Conservation (phyloP, 2,329 filamentous ascomycete species). For the Waltergamsia citrina region DNA sequence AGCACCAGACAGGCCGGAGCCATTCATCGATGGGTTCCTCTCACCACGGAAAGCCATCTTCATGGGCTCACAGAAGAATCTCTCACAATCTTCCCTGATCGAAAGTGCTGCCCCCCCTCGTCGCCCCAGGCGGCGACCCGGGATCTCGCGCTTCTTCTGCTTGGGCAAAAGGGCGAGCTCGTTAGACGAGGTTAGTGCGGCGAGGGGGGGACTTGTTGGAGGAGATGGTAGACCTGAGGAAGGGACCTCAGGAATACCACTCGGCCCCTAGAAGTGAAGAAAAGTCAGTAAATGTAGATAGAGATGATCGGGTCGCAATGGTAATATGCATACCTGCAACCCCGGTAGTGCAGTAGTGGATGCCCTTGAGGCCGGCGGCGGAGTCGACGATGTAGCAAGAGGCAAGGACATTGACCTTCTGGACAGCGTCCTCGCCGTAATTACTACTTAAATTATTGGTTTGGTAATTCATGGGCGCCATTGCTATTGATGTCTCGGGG, state of each 20-base stretch:
- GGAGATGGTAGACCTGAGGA: slow-evolving; percentile 77
- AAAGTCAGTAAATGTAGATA: slow-evolving; percentile 8
- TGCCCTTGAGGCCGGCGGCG: slow-evolving; percentile 64
- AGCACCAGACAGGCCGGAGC: slow-evolving; percentile 82
- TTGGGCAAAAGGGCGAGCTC: slow-evolving; percentile 57
- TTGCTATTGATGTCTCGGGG: slow-evolving; percentile 22
- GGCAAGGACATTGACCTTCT: slow-evolving; percentile 70
- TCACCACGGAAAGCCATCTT: slow-evolving; percentile 92
- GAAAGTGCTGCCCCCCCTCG: slow-evolving; percentile 90
- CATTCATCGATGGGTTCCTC: slow-evolving; percentile 66
- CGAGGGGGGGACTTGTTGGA: slow-evolving; percentile 83
- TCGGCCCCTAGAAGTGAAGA: slow-evolving; percentile 59
- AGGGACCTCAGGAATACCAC: slow-evolving; percentile 92
- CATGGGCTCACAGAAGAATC: slow-evolving; percentile 98
- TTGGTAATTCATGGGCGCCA: slow-evolving; percentile 64
- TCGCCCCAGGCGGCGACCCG: slow-evolving; percentile 35
- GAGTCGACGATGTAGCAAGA: slow-evolving; percentile 82
- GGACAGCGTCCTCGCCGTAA: slow-evolving; percentile 60
- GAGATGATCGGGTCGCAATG: not conserved
- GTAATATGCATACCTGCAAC: slow-evolving; percentile 53
- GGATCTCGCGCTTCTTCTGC: slow-evolving; percentile 33
- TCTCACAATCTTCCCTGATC: slow-evolving; percentile 99
- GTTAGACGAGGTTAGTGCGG: slow-evolving; percentile 59
- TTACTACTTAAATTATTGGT: slow-evolving; percentile 63
- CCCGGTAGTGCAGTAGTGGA: slow-evolving; percentile 94